These are phyloP conservation scores for Trypanosoma avium DNA, from an alignment of 208 protist genomes.

Conservation along the genomic window DNA sequence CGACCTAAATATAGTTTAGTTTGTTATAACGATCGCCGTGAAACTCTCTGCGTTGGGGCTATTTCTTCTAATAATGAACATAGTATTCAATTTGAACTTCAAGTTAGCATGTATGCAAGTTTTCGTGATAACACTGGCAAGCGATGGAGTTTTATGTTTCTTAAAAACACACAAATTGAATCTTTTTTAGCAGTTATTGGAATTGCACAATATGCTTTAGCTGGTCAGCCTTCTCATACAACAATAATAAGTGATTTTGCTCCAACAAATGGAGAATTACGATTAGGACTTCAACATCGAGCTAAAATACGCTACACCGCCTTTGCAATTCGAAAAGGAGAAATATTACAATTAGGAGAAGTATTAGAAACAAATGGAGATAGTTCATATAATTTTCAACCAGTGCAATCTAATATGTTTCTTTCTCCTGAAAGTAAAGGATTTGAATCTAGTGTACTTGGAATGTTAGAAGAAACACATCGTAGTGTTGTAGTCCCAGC, in stretches of 20 bases:
- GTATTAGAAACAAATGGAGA: constrained; percentile 19
- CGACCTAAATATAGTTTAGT: constrained; percentile 77
- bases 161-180: constrained; percentile 32
- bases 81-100: constrained; percentile 43
- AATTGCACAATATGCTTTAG: constrained; percentile 59
- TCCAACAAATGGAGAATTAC: constrained; percentile 33
- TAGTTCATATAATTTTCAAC: constrained; percentile 47
- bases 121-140: constrained; percentile 61
- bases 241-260: constrained; percentile 52
- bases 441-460: constrained; percentile 63
- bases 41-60: constrained; percentile 62
- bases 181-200: constrained; percentile 59
- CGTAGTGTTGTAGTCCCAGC: constrained; percentile 48
- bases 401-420: constrained; percentile 35
- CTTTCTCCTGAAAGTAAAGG: constrained; percentile 38
- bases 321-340: constrained; percentile 33
- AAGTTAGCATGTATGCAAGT: constrained; percentile 54
- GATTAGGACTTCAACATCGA: constrained; percentile 32
- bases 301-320: constrained; percentile 39
- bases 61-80: constrained; percentile 48
- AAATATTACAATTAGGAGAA: constrained; percentile 16
- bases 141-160: constrained; percentile 60
- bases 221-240: constrained; percentile 39
- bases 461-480: constrained; percentile 53
- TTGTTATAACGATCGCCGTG: constrained; percentile 71